phyloP scores from a whole-genome alignment of 257 asterid species.

The Buddleja alternifolia region DNA sequence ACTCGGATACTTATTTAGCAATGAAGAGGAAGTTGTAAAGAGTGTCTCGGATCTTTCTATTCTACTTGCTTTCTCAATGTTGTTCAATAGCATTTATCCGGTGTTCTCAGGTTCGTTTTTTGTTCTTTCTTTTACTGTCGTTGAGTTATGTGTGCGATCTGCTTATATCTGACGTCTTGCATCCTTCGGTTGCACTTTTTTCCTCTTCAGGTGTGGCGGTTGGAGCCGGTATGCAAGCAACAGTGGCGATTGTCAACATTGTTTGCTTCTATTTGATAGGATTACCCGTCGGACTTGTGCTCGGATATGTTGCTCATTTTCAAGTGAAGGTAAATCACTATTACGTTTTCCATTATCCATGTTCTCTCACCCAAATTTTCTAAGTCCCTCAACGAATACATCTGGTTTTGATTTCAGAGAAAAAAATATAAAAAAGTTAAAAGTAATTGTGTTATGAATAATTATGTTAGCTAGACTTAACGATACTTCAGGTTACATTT shows the following conservation, averaged over 20 bases:
- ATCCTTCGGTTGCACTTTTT: background rate
- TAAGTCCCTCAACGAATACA: too few relatives aligned
- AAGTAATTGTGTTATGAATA: too few relatives aligned
- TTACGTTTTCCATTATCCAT: background rate
- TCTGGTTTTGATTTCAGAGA: too few relatives aligned
- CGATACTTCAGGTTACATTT: background rate
- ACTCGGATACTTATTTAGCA: conserved; percentile 70
- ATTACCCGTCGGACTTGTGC: conserved; percentile 45
- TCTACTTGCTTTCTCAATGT: conserved; percentile 73
- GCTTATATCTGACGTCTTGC: background rate
- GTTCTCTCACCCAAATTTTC: too few relatives aligned
- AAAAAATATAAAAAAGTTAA: too few relatives aligned
- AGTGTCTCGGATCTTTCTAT: conserved; percentile 68
- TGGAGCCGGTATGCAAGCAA: conserved; percentile 52
- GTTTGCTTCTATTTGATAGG: conserved; percentile 49
- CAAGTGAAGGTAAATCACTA: conserved; percentile 37
- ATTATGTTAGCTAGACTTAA: too few relatives aligned
- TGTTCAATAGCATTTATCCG: conserved; percentile 88
- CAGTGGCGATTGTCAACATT: conserved; percentile 45
- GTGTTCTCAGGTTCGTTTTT: conserved; percentile 67
- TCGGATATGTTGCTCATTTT: conserved; percentile 44
- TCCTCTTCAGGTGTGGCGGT: conserved; percentile 47
- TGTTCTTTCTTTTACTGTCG: background rate
- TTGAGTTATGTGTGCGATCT: background rate
- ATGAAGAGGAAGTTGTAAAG: conserved; percentile 58